Evolutionary conservation across 345 rosid species (phyloP), one percentile per base, ranked within the genome.

Genomic region (Arabidopsis suecica): DNA sequence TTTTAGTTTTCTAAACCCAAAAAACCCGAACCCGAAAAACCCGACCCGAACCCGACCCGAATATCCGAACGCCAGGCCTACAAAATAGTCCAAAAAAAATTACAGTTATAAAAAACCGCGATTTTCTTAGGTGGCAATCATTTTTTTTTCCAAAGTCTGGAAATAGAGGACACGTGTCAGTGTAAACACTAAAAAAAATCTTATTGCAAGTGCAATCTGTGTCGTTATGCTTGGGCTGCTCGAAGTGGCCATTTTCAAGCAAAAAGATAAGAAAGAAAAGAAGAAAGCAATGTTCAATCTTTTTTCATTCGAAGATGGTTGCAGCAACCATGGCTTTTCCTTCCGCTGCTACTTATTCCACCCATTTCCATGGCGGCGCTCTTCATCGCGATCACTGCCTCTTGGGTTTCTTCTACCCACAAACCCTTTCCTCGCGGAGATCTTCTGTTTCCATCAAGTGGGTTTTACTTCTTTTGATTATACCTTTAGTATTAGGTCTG

Each of bases 371-470:
- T 53, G 74, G 73, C 63, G 25, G 58, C 36, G 16, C 38, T 65
- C 49, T 74, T 47, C 67, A 28, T 49, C 10, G 40, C 37, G 69
- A 72, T 78, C 23, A 34, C 68, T 47, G 40, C 61, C 56, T 60
- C 67, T 60, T 75, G 12, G 72, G 78, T 74, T 38, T 28, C 65
- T 47, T 36, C 49, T 42, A 28, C 32, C 32, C 76, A 32, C 72
- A 66, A n/a, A 42, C 70, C 47, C n/a, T n/a, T 69, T 30, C 30
- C 25, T 1, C 78, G 0, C 69, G 64, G 40, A 72, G 36, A 66
- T 20, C 57, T 45, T 61, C 81, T 66, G 32, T 60, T 78, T 72
- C 78, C 61, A 44, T 72, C 73, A 72, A 65, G 81, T 78, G 69
- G 59, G 42, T 60, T 59, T 53, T 48, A 0, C 16, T 48, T 16